phyloP scores from a whole-genome alignment of 2,329 filamentous ascomycete genomes.

The Calonectria hongkongensis region DNA sequence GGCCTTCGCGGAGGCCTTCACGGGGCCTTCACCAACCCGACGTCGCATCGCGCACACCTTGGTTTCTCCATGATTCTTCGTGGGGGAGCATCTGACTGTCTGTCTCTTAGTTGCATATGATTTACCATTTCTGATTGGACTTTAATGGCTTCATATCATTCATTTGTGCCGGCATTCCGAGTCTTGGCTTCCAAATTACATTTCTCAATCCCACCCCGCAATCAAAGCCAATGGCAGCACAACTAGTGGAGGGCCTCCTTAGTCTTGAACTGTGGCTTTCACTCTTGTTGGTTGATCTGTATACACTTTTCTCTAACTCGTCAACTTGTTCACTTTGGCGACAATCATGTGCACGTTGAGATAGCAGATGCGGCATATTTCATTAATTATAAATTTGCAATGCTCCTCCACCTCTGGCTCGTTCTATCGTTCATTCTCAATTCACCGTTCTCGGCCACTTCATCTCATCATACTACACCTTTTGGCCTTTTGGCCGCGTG shows the following conservation, averaged over 20 bases:
- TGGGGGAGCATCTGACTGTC: neutral
- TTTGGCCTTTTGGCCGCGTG: neutral
- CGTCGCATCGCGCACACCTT: neutral
- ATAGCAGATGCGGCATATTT: neutral
- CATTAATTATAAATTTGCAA: conserved; percentile 5
- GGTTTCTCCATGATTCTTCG: neutral
- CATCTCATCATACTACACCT: neutral
- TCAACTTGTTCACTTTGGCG: neutral
- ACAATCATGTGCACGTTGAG: neutral
- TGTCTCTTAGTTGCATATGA: neutral
- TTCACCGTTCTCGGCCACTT: neutral
- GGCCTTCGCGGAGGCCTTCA: no score
- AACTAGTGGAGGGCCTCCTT: neutral
- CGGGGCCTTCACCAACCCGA: neutral
- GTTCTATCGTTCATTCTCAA: neutral
- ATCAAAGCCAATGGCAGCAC: neutral
- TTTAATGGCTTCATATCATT: neutral
- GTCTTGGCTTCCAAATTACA: neutral
- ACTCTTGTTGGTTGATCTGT: neutral
- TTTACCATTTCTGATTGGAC: neutral
- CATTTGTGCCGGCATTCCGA: neutral
- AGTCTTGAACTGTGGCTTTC: neutral
- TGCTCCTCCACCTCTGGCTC: neutral
- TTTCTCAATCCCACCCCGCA: neutral
- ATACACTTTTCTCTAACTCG: neutral